These are phyloP conservation scores for Ploettnerulaceae sp. DNA, from an alignment of 2,329 filamentous ascomycete species.

Conservation along the genomic window DNA sequence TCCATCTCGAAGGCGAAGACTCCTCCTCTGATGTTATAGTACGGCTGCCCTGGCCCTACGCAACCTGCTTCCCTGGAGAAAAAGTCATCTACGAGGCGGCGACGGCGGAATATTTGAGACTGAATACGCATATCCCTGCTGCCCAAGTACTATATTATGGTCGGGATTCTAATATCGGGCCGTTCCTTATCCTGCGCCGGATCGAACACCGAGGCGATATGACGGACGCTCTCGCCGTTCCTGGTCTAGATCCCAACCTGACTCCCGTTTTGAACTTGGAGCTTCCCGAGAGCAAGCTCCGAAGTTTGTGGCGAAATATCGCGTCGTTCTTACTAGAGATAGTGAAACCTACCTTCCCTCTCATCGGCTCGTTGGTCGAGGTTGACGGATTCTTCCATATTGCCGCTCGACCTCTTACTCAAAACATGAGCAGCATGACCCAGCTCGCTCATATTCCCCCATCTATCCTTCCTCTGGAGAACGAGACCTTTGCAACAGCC, in stretches of 20 bases:
- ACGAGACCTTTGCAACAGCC: conserved; percentile 12
- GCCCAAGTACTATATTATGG: conserved; percentile 12
- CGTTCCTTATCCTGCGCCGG: conserved; percentile 16
- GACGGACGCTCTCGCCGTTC: conserved; percentile 5
- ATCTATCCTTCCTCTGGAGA: conserved; percentile 10
- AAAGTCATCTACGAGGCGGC: conserved; percentile 16
- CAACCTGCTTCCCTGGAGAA: conserved; percentile 11
- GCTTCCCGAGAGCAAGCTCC: conserved; percentile 10
- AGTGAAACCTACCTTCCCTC: conserved; percentile 13
- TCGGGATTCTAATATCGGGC: conserved; percentile 12
- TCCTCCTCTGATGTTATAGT: conserved; percentile 13
- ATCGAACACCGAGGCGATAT: conserved; percentile 13
- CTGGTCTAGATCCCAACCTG: conserved; percentile 31
- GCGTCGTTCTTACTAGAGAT: conserved; percentile 15
- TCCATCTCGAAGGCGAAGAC: conserved; percentile 19
- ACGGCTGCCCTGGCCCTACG: conserved; percentile 15
- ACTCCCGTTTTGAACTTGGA: conserved; percentile 30
- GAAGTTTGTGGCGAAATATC: conserved; percentile 13
- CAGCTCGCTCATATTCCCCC: conserved; percentile 18
- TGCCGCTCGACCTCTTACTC: conserved; percentile 14
- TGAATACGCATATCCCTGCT: conserved; percentile 14
- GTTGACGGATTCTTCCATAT: conserved; percentile 7
- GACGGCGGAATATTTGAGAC: conserved; percentile 10
- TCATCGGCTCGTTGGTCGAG: conserved; percentile 18
- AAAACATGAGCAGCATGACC: conserved; percentile 22